These are phyloP conservation scores for Cryphonectria radicalis DNA, from an alignment of 2,329 filamentous ascomycete species.

Conservation along the genomic window DNA sequence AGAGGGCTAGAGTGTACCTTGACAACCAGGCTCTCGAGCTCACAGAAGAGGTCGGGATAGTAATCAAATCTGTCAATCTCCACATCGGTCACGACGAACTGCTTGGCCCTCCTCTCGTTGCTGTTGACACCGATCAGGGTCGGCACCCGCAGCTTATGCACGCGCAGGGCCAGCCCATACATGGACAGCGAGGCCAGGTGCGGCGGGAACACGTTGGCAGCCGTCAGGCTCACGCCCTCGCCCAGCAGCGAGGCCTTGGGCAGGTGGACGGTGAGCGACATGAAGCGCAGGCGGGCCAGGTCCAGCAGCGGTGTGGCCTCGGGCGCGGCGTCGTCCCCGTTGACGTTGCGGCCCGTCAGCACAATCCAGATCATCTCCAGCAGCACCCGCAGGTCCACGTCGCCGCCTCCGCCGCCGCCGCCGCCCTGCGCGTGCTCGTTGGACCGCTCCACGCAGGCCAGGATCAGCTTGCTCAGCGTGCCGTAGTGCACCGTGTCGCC, in stretches of 20 bases:
- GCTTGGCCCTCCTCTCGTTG: slow-evolving; percentile 70
- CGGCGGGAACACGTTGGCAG: slow-evolving; percentile 46
- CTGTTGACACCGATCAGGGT: slow-evolving; percentile 73
- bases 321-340: slow-evolving; percentile 37
- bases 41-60: slow-evolving; percentile 54
- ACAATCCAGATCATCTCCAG: slow-evolving; percentile 43
- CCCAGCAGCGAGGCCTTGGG: slow-evolving; percentile 73
- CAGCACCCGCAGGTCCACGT: slow-evolving; percentile 37
- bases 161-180: slow-evolving; percentile 46
- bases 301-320: slow-evolving; percentile 43
- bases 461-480: slow-evolving; percentile 67
- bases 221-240: slow-evolving; percentile 58
- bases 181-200: slow-evolving; percentile 31
- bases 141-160: slow-evolving; percentile 65
- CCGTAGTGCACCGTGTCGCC: slow-evolving; percentile 79
- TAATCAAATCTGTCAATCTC: slow-evolving; percentile 59
- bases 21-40: slow-evolving; percentile 63
- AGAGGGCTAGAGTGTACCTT: slow-evolving; percentile 49
- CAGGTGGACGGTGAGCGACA: slow-evolving; percentile 60
- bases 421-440: slow-evolving; percentile 30
- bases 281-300: slow-evolving; percentile 44
- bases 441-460: slow-evolving; percentile 46
- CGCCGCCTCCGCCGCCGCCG: slow-evolving; percentile 32
- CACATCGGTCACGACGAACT: slow-evolving; percentile 67
- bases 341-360: slow-evolving; percentile 43